A percentile compares a stretch with the other conserved stretches of the same genome.
Conservation (phyloP, 306 rosid species). For the Pterocarpus santalinus region DNA sequence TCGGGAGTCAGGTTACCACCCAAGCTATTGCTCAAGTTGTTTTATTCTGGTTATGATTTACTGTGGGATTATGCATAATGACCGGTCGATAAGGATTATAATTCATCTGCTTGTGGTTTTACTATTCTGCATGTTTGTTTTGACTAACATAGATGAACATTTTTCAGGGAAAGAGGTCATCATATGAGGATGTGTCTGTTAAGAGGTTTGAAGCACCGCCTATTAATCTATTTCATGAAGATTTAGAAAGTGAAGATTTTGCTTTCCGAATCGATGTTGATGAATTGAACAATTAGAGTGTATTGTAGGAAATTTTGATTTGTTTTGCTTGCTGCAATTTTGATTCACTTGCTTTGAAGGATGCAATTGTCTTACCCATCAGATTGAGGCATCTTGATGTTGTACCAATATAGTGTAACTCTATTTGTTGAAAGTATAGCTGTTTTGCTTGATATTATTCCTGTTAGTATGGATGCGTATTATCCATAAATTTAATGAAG, state of each 20-base stretch:
- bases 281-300: constrained; percentile 62
- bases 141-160: constrained; percentile 12
- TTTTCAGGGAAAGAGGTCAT: constrained; percentile 73
- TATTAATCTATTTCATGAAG: constrained; percentile 75
- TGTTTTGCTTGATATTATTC: too few relatives aligned
- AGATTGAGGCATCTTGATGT: constrained; percentile 4
- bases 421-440: too few relatives aligned
- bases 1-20: background rate
- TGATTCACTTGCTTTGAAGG: constrained; percentile 18
- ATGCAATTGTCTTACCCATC: background rate
- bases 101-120: constrained; percentile 19
- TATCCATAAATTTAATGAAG: too few relatives aligned
- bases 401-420: constrained; percentile 20
- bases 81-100: background rate
- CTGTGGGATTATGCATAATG: constrained; percentile 10
- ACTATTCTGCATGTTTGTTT: constrained; percentile 33
- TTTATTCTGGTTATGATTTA: constrained; percentile 31
- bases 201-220: constrained; percentile 58
- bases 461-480: too few relatives aligned
- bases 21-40: constrained; percentile 17
- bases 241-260: constrained; percentile 86
- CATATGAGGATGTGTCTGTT: constrained; percentile 44
- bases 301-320: constrained; percentile 19
- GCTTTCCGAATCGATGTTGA: constrained; percentile 76
- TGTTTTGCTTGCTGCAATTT: constrained; percentile 19